Percentiles rank a stretch among this genome's conserved stretches.
These are phyloP conservation scores for Trifolium subterraneum DNA, from an alignment of 306 rosid species.

Conservation along the genomic window DNA sequence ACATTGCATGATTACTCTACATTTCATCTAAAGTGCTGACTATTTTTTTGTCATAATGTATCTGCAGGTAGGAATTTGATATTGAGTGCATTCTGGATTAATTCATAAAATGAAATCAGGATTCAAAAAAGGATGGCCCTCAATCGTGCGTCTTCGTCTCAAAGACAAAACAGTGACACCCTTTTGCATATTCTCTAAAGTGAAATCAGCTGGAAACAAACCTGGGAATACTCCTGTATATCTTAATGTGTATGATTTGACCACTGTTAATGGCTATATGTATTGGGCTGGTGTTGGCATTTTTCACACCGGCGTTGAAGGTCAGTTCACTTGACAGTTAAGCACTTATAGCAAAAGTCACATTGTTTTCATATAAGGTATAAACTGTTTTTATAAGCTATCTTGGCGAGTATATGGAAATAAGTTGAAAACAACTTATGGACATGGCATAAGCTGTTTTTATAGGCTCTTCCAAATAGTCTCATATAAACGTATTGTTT, in stretches of 20 bases:
- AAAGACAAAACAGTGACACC: conserved; percentile 70
- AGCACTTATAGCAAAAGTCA: background rate
- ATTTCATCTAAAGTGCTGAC: conserved; percentile 3
- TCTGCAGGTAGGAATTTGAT: conserved; percentile 54
- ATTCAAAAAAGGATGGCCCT: conserved; percentile 68
- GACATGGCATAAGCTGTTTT: background rate
- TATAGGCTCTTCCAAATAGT: background rate
- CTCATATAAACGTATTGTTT: too few species aligned
- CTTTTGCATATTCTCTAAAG: conserved; percentile 77
- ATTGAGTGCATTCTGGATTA: conserved; percentile 46
- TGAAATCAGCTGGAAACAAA: conserved; percentile 59
- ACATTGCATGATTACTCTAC: background rate
- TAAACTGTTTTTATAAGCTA: background rate
- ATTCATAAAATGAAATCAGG: conserved; percentile 73
- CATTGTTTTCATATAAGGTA: background rate
- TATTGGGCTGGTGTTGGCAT: conserved; percentile 97
- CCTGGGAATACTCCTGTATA: conserved; percentile 80
- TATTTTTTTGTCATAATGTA: conserved; percentile 1
- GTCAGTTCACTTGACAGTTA: conserved; percentile 46
- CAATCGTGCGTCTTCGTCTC: conserved; percentile 73
- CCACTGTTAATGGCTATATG: conserved; percentile 84
- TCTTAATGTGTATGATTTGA: conserved; percentile 92
- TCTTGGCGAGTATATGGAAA: background rate
- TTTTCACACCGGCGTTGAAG: conserved; percentile 93
- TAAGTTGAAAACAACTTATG: background rate